Base-by-base conservation (phyloP, 1,139 yeast species). In the Suhomyces bolitotheri region DNA sequence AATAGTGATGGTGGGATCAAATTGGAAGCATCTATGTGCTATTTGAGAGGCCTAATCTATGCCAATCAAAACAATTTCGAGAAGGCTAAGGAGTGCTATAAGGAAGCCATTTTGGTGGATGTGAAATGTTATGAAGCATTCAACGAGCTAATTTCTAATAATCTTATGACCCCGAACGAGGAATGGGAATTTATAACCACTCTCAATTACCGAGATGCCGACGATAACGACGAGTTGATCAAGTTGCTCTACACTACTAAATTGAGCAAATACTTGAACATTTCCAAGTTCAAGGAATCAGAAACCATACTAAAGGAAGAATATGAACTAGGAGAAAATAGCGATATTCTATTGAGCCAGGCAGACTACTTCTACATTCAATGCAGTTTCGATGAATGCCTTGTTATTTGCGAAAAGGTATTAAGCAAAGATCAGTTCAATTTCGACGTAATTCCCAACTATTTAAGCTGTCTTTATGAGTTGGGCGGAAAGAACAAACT, bases 81-180 rank as follows among this genome's bases (percentile, higher is more conserved):
- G 22, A 71, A 76, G 44, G 98, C 98, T 0, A 89, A 86, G 51
- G 90, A 85, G 39, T 84, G 95, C 40, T 90, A 81, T 54, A 80
- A 81, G 51, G 96, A 89, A 53, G 97, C 98, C 0, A 80, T 90
- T 1, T 50, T 77, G 45, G 88, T 86, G 1, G 98, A 94, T 58
- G 90, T 86, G 8, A 88, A 89, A 55, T 92, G 97, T 58, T 92
- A 72, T 57, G 98, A 94, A 49, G 97, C 98, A 5, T 88, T 88
- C 56, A 79, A 86, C 50, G 92, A 85, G 53, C 69, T 94, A 33
- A 74, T 87, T 3, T 65, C 75, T 25, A 85, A 86, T 49, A 82
- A 82, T 52, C 71, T 90, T 45, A 66, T 94, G 66, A 77, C 95
- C 0, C 95, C 97, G 0, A 64, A 70, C 15, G 97, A 92, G 53